A percentile compares a stretch with the other conserved stretches of the same genome.
Evolutionary conservation across 495 filamentous ascomycete genomes (phyloP).

Genomic region (Echria macrotheca): DNA sequence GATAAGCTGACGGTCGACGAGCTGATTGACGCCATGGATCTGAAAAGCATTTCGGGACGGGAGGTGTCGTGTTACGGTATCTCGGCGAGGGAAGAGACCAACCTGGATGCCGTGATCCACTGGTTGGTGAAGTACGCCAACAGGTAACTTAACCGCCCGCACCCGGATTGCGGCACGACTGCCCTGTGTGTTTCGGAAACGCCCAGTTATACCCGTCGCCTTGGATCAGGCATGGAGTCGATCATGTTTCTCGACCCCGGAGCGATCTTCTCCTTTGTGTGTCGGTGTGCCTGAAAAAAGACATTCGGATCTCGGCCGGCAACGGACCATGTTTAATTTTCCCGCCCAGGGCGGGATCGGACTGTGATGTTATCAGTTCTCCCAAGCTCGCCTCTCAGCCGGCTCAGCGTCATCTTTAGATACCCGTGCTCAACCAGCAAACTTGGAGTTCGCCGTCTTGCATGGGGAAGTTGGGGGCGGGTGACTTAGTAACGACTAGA

Average conservation of each 20-base stretch:
- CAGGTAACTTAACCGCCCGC: too few relatives aligned
- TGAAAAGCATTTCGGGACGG: conserved; percentile 82
- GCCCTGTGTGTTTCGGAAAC: too few relatives aligned
- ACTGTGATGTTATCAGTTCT: conserved; percentile 16
- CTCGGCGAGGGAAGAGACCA: conserved; percentile 97
- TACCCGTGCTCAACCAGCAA: conserved; percentile 1
- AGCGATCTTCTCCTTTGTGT: conserved; percentile 4
- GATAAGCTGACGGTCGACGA: conserved; percentile 88
- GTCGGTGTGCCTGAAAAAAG: conserved; percentile 24
- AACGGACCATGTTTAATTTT: conserved; percentile 41
- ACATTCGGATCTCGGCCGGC: conserved; percentile 39
- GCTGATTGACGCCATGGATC: conserved; percentile 85
- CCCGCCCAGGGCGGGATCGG: conserved; percentile 21
- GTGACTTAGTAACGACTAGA: too few relatives aligned
- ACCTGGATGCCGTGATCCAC: conserved; percentile 92
- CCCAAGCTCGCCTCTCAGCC: neutral
- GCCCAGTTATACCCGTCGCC: too few relatives aligned
- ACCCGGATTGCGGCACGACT: too few relatives aligned
- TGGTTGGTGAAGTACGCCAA: conserved; percentile 90
- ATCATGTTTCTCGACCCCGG: neutral
- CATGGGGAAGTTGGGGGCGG: neutral
- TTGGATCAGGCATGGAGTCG: too few relatives aligned
- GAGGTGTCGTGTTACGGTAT: conserved; percentile 99
- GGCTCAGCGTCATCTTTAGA: too few relatives aligned
- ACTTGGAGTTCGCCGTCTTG: neutral